Evolutionary conservation across 805 yeast species (phyloP), one percentile per base, ranked within the genome.

Genomic region (Tetrapisispora fleetii): DNA sequence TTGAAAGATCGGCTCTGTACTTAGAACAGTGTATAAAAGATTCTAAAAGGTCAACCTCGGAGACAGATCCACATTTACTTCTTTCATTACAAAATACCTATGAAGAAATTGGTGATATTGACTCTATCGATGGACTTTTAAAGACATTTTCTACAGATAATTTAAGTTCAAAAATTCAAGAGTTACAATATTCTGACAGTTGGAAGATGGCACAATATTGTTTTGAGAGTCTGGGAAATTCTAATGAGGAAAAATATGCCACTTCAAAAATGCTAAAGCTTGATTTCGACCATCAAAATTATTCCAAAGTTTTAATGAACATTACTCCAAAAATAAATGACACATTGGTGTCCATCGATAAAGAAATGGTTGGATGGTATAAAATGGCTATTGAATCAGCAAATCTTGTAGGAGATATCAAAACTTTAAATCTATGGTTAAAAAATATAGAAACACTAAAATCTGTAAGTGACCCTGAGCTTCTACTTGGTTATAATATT

Each of bases 151-250:
- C 95, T 0, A 76, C 83, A 0, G 77, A 79, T 38, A 78, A 80
- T 53, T 67, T 88, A 40, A 76, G 78, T n/a, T 90, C 89, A 51
- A 85, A 87, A 59, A 75, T 90, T 24, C 71, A 81, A 7, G 87
- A 87, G 50, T 80, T 91, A 47, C 93, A 88, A 55, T 89, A 85
- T 55, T 81, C 86, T 44, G 88, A 85, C 38, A 83, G 83, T 57
- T 89, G 96, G 95, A 74, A 80, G 38, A 75, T 87, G 57, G 95
- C 96, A 0, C 85, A 87, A 52, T 89, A 86, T 52, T 87, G 96
- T 36, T 82, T 87, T 55, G 81, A 81, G 42, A 85, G 83, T 0
- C 65, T 84, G 41, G 79, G 85, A 2, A 71, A 70, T 14, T 55
- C 59, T 37, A 51, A 64, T 19, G 59, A 67, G 41, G 47, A 75